Conservation (phyloP, 495 filamentous ascomycete species). For the Penicillium daleae region DNA sequence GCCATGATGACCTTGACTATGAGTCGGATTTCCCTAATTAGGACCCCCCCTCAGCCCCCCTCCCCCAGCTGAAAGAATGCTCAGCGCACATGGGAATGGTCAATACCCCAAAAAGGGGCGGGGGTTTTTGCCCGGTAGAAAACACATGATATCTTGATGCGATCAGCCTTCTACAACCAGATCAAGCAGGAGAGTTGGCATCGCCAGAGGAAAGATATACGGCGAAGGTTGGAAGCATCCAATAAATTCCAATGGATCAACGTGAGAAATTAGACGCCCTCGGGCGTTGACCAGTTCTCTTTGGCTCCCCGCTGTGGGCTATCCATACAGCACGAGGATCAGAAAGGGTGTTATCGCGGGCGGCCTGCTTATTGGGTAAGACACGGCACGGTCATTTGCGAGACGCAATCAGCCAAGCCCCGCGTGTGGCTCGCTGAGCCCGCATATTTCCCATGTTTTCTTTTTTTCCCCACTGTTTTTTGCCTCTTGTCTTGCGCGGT, state of each 20-base stretch:
- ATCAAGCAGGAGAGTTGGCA: background rate
- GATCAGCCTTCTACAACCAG: background rate
- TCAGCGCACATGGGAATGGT: background rate
- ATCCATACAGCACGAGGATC: slow-evolving; percentile 27
- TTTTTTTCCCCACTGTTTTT: slow-evolving; percentile 5
- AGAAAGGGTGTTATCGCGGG: slow-evolving; percentile 23
- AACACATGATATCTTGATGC: background rate
- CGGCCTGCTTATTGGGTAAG: slow-evolving; percentile 23
- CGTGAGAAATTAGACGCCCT: slow-evolving; percentile 11
- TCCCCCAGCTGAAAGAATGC: background rate
- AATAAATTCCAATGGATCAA: background rate
- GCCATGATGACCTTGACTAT: background rate
- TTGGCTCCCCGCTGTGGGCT: slow-evolving; percentile 17
- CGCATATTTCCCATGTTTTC: background rate
- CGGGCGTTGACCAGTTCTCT: slow-evolving; percentile 19
- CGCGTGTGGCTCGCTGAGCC: slow-evolving; percentile 28
- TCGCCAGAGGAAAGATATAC: background rate
- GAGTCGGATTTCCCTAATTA: background rate
- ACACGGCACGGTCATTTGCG: slow-evolving; percentile 28
- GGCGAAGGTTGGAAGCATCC: background rate
- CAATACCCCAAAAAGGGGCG: background rate
- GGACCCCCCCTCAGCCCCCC: background rate
- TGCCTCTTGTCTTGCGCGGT: background rate
- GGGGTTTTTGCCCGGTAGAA: background rate
- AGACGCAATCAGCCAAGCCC: slow-evolving; percentile 22